These are phyloP conservation scores for Setaria italica DNA, from an alignment of 202 grass and related monocot genomes.

Conservation along the genomic window DNA sequence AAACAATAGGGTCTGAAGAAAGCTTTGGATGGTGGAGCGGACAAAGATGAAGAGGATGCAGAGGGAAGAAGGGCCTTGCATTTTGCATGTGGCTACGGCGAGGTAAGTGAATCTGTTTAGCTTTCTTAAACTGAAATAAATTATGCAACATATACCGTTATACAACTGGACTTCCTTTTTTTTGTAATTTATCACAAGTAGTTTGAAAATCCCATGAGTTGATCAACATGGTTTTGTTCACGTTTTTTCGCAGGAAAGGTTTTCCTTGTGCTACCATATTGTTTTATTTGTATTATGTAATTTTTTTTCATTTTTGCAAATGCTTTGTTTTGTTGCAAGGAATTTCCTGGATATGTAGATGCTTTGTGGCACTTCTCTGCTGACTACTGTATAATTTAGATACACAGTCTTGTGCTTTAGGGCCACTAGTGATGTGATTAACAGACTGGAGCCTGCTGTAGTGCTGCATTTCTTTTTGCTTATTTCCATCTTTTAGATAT, in stretches of 20 bases:
- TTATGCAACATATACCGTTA: neutral
- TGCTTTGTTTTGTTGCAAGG: neutral
- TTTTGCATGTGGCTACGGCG: constrained; percentile 99
- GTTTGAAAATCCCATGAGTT: constrained; percentile 16
- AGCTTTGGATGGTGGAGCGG: constrained; percentile 76
- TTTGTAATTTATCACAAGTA: neutral
- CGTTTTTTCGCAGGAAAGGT: neutral
- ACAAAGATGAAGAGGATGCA: constrained; percentile 90
- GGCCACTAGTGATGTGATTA: neutral
- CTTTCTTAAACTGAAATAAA: neutral
- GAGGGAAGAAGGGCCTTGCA: constrained; percentile 97
- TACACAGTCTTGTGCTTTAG: neutral
- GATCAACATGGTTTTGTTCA: constrained; percentile 16
- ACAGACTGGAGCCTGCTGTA: neutral
- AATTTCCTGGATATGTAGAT: constrained; percentile 4
- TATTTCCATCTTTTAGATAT: constrained; percentile 24
- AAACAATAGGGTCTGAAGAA: constrained; percentile 79
- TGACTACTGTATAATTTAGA: neutral
- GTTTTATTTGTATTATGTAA: neutral
- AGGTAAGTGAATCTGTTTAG: constrained; percentile 59
- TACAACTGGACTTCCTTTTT: neutral
- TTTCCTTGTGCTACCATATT: constrained; percentile 15
- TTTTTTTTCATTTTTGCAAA: neutral
- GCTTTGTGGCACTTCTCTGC: neutral
- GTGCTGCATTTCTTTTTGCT: neutral